Evolutionary conservation across 495 filamentous ascomycete species (phyloP).

Genomic region (Annulohypoxylon nitens): DNA sequence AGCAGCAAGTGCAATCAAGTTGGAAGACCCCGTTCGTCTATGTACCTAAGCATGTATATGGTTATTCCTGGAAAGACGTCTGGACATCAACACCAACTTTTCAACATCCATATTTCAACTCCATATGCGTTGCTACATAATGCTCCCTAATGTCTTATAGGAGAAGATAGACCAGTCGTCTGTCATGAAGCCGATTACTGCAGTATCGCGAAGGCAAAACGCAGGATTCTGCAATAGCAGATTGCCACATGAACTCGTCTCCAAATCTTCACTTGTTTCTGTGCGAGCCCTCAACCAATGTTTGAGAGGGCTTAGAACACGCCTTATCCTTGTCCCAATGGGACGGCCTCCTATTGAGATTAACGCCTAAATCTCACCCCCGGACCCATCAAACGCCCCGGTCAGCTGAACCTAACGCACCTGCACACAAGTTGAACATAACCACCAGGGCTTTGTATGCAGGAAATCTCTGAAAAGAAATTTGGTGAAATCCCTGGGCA

Average conservation of each 20-base stretch:
- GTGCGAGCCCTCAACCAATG: background rate
- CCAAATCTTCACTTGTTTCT: background rate
- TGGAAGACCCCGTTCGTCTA: background rate
- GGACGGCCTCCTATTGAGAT: background rate
- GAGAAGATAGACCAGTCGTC: background rate
- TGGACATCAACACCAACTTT: background rate
- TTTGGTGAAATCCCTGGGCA: too few species aligned
- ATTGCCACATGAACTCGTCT: slow-evolving; percentile 1
- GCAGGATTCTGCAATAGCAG: background rate
- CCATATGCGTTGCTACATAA: background rate
- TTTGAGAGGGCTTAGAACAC: background rate
- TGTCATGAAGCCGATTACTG: background rate
- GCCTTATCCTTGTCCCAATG: background rate
- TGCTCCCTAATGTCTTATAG: background rate
- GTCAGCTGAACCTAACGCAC: slow-evolving; percentile 1
- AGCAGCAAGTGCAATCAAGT: background rate
- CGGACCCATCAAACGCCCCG: background rate
- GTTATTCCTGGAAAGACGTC: background rate
- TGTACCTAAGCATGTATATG: background rate
- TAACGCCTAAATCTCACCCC: slow-evolving; percentile 4
- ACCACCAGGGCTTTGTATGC: background rate
- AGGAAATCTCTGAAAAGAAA: background rate
- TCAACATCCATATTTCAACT: background rate
- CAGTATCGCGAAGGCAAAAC: background rate
- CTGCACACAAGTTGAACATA: background rate